Base-by-base conservation (phyloP, 2,329 filamentous ascomycete genomes). In the Botrytis sinoallii region DNA sequence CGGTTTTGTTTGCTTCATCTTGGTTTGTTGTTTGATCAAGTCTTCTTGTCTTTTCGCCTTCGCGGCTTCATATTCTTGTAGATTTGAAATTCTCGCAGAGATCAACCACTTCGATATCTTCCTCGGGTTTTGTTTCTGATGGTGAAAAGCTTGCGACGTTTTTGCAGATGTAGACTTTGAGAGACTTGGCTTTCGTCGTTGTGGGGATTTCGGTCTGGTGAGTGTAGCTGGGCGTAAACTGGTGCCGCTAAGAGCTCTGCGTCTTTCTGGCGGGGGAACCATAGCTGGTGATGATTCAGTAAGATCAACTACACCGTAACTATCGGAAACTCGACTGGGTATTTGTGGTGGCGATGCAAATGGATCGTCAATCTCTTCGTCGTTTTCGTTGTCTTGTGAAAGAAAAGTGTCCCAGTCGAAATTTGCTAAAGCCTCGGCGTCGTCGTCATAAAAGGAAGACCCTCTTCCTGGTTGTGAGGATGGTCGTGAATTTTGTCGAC, bases 1-100 rank as follows among this genome's bases (percentile, higher is more conserved):
- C 82, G 84, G 79, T 61, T 85, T 87, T 69, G 87, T 86, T 86
- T 68, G 84, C 83, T 71, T 85, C 83, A 18, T 84, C 84, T 75
- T 84, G 83, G 74, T 82, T n/a, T 85, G 79, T 66, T 85, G 75
- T 74, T 79, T 79, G 52, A 80, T 76, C 29, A 77, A 66, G 64
- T 81, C 79, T 57, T 78, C 78, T 65, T 78, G 75, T 35, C 79
- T 74, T 67, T 78, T 80, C 14, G 73, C 76, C 66, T 76, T 76
- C 22, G 75, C 61, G 32, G 76, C 78, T 67, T 80, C 77, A n/a
- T 79, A 79, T 68, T 79, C 72, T 29, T 69, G 40, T 29, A 79
- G 73, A 29, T 76, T 76, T 9, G 81, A 77, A 77, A 7, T 81
- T 75, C 66, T 79, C 3, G 74, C 74, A n/a, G 57, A 81, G 70